These are phyloP conservation scores for Straminergon stramineum DNA, from an alignment of 225 moss, liverwort and hornwort genomes.

Conservation along the genomic window DNA sequence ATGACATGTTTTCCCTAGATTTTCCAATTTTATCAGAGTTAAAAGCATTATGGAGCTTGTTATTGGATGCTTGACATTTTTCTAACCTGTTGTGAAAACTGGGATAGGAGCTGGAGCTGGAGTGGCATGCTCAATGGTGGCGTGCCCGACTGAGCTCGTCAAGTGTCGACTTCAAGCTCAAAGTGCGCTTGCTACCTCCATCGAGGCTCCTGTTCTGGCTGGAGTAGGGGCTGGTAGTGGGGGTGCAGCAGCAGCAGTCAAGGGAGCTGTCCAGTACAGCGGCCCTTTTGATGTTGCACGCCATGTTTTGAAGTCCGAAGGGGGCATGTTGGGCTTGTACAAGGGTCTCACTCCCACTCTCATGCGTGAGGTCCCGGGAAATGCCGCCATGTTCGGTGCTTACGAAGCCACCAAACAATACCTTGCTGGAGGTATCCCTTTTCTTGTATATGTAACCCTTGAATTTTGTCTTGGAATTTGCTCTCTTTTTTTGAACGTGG, in stretches of 20 bases:
- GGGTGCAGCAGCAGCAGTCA: slow-evolving; percentile 4
- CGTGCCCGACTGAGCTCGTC: slow-evolving; percentile 48
- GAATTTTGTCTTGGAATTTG: not conserved
- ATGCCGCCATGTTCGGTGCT: slow-evolving; percentile 82
- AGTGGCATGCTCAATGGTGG: slow-evolving; percentile 41
- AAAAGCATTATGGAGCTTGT: not conserved
- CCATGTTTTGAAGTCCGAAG: slow-evolving; percentile 73
- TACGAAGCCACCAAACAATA: slow-evolving; percentile 88
- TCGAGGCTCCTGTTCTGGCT: slow-evolving; percentile 40
- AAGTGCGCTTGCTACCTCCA: slow-evolving; percentile 51
- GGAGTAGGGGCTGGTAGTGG: slow-evolving; percentile 35
- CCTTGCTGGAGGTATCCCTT: slow-evolving; percentile 53
- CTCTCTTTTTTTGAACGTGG: not conserved
- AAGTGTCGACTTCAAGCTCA: slow-evolving; percentile 83
- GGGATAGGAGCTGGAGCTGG: slow-evolving; percentile 44
- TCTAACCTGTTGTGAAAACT: not conserved
- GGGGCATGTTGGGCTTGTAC: slow-evolving; percentile 61
- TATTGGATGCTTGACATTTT: not conserved
- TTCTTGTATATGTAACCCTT: not conserved
- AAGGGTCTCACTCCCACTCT: slow-evolving; percentile 83
- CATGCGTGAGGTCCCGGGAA: slow-evolving; percentile 92
- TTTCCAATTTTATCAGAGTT: not conserved
- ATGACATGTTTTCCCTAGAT: not conserved
- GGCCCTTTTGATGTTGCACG: slow-evolving; percentile 84
- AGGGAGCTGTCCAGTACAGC: slow-evolving; percentile 44